Evolutionary conservation across 139 green algal genomes (phyloP), one percentile per base, ranked within the genome.

Genomic region (Trebouxia sp.): DNA sequence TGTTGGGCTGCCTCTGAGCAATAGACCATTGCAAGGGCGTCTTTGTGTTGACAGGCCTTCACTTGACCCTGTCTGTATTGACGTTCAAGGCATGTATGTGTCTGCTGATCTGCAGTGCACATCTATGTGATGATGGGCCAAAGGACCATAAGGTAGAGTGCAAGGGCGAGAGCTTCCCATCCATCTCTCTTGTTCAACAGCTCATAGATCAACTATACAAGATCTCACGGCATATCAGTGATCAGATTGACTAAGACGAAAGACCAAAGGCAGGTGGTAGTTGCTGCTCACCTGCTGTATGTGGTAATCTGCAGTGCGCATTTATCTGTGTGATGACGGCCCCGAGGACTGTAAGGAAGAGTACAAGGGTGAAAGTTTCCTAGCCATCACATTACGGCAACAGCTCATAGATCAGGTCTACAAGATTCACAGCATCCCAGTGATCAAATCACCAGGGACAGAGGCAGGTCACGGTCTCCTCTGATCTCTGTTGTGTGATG

Each of bases 281-380:
- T n/a, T n/a, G n/a, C n/a, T n/a, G n/a, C n/a, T n/a, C n/a, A n/a
- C n/a, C n/a, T n/a, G n/a, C n/a, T n/a, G n/a, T n/a, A n/a, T n/a
- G n/a, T n/a, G 50, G 22, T 22, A 28, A 22, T 28, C 50, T 58
- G 50, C 50, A 58, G 50, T 58, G 2, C 50, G 26, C 50, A 22
- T 58, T 41, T 77, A 77, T 26, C 50, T 58, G 50, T 58, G 50
- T 58, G 50, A 58, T 58, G 50, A 58, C 50, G 22, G 20, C 50
- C 50, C 50, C 50, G 26, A 58, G 50, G 50, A 22, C 50, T 58
- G 22, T 22, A 58, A 28, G 50, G 50, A 58, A 22, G 50, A 58
- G 50, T 22, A 58, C 50, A 58, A 58, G 20, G 50, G 50, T 17
- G 50, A 28, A 17, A 58, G 26, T 17, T 22, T 17, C 50, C 50